Conservation (phyloP, 306 rosid species). For the Castanospermum australe region DNA sequence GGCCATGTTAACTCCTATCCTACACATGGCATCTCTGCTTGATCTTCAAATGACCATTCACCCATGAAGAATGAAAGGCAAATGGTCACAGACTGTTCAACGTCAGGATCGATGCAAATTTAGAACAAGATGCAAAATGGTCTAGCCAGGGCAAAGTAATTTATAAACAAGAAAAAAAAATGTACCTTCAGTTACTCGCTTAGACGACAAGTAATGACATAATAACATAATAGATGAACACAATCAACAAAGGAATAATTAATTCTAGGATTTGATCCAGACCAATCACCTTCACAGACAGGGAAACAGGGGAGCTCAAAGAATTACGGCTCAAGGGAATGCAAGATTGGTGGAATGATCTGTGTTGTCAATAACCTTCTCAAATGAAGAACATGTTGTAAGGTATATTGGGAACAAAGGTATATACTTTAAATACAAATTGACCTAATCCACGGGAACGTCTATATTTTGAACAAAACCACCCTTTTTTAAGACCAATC, state of each 20-base stretch:
- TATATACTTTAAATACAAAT: conserved; percentile 32
- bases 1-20: conserved; percentile 12
- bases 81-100: conserved; percentile 26
- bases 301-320: conserved; percentile 26
- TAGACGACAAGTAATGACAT: conserved; percentile 54
- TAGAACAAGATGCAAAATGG: conserved; percentile 35
- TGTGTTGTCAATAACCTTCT: conserved; percentile 8
- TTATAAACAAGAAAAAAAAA: not conserved
- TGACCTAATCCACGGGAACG: conserved; percentile 54
- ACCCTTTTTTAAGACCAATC: conserved; percentile 47
- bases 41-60: conserved; percentile 24
- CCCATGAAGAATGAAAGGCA: conserved; percentile 1
- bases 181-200: conserved; percentile 29
- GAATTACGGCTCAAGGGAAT: conserved; percentile 41
- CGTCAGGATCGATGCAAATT: conserved; percentile 17
- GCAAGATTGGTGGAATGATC: conserved; percentile 36
- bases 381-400: conserved; percentile 42
- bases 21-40: conserved; percentile 24
- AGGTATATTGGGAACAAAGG: conserved; percentile 49
- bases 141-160: conserved; percentile 2
- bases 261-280: conserved; percentile 48
- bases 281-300: conserved; percentile 50
- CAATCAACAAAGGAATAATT: conserved; percentile 46
- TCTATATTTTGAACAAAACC: conserved; percentile 38
- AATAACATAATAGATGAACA: conserved; percentile 31